A percentile compares a stretch with the other conserved stretches of the same genome.
Evolutionary conservation across 1,284 basidiomycete species (phyloP).

Genomic region (Cutaneotrichosporon cavernicola): DNA sequence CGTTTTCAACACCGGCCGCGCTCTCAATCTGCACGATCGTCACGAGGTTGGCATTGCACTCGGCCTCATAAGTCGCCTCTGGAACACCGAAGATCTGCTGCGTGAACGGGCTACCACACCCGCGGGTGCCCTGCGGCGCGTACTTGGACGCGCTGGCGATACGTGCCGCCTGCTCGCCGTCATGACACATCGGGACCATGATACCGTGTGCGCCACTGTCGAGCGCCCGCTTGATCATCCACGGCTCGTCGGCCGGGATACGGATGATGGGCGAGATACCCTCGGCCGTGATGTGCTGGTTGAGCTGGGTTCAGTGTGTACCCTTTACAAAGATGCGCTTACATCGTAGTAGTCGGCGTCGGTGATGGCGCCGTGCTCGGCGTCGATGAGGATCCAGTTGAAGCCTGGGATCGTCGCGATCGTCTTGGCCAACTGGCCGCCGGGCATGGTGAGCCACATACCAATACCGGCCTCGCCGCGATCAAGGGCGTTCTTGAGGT

Average conservation of each 20-base stretch:
- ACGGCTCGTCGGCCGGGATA: conserved; percentile 38
- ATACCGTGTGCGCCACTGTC: conserved; percentile 46
- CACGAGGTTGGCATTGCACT: conserved; percentile 39
- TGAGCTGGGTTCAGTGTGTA: neutral
- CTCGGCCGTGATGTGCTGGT: conserved; percentile 18
- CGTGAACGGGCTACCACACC: conserved; percentile 41
- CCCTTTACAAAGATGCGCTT: too few relatives aligned
- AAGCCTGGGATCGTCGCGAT: conserved; percentile 26
- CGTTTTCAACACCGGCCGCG: conserved; percentile 40
- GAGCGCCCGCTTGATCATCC: conserved; percentile 45
- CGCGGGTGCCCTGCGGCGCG: conserved; percentile 39
- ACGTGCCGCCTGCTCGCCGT: conserved; percentile 30
- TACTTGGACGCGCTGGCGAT: conserved; percentile 32
- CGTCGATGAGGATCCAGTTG: conserved; percentile 33
- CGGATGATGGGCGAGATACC: conserved; percentile 42
- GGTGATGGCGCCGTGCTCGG: conserved; percentile 31
- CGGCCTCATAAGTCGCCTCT: conserved; percentile 36
- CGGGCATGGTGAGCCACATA: conserved; percentile 20
- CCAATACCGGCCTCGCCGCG: conserved; percentile 14
- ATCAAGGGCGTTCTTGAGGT: conserved; percentile 19
- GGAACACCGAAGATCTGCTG: conserved; percentile 39
- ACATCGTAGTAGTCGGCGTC: conserved; percentile 27
- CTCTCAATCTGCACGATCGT: conserved; percentile 47
- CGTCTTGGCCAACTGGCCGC: conserved; percentile 19
- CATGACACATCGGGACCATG: conserved; percentile 43